Evolutionary conservation across 306 rosid species (phyloP), one percentile per base, ranked within the genome.

Genomic region (Quercus berberidifolia): DNA sequence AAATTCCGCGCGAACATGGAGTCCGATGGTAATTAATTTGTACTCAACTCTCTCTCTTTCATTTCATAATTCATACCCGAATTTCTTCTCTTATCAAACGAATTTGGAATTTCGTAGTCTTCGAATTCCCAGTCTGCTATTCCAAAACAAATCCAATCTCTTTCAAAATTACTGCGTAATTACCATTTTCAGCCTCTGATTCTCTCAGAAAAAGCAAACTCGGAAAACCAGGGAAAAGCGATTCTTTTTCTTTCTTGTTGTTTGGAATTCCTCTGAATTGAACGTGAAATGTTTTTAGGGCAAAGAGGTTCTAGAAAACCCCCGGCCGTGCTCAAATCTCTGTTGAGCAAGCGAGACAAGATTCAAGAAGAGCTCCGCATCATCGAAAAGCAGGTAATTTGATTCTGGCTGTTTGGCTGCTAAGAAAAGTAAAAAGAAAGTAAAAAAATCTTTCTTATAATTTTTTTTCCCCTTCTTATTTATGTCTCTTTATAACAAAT

Each of bases 361-460:
- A 33, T 63, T 26, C 69, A 63, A 28, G 69, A 63, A 63, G 69
- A 63, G 5, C 69, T 63, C 69, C 4, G 11, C 14, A 28, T 25
- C 41, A 63, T 63, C 69, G 38, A 63, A 63, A 63, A 63, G 41
- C 69, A 63, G 69, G 69, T 63, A 63, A 63, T 63, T 63, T 6
- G 17, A 49, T 12, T 49, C 54, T 12, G 54, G 14, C 54, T 49
- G 13, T 26, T 25, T 63, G 69, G 69, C 28, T 63, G 41, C 3
- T 14, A 14, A 63, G 69, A 21, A 60, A 25, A 25, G 15, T 12
- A 60, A 49, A 60, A 30, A 28, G 12, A 23, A 60, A 23, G 17
- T 21, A 60, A 25, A 12, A 25, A 17, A 26, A 14, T 3, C 5
- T 12, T 28, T 31, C 30, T 17, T 25, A 63, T 13, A 33, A 28